Evolutionary conservation across 441 rosid species (phyloP), one percentile per base, ranked within the genome.

Genomic region (Arabidopsis lyrata): DNA sequence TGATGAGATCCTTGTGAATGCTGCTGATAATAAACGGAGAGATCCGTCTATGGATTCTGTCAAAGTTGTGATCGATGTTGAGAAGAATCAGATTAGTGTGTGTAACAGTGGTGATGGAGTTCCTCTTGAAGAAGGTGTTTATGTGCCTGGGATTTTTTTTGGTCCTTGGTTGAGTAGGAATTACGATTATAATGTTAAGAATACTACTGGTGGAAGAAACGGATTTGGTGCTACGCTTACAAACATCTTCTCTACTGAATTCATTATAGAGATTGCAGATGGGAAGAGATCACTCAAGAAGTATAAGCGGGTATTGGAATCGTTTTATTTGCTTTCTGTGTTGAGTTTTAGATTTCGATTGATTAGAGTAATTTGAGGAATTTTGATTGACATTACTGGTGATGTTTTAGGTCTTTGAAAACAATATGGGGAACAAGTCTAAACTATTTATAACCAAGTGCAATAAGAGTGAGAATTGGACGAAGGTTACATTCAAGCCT

Each of bases 161-260:
- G 22, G 22, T 20, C 22, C 1, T 20, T 20, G 22, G 22, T 20
- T 20, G 22, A 20, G 22, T 1, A 20, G 22, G 22, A 20, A 20
- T 20, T 20, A 20, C 22, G 22, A 20, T 20, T 1, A 20, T 20
- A 20, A 20, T 20, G 22, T 47, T 63, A 95, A 90, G 89, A 95
- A 95, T 86, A 95, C 99, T 0, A 95, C 99, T 2, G 98, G 98
- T 16, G 99, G 98, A 6, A 85, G 99, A 70, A 95, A 95, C 15
- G 98, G 99, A 2, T 93, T 86, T 16, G 99, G 99, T 8, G 99
- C 98, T 4, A 93, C 93, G 88, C 95, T 95, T 8, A 84, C 99
- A 0, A 95, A 95, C 48, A 93, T 95, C 29, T 20, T 20, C n/a
- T 95, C 97, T 0, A 88, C 88, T 0, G 94, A 95, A 78, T 95